phyloP scores from a whole-genome alignment of 345 rosid species.

The Hypericum perforatum region DNA sequence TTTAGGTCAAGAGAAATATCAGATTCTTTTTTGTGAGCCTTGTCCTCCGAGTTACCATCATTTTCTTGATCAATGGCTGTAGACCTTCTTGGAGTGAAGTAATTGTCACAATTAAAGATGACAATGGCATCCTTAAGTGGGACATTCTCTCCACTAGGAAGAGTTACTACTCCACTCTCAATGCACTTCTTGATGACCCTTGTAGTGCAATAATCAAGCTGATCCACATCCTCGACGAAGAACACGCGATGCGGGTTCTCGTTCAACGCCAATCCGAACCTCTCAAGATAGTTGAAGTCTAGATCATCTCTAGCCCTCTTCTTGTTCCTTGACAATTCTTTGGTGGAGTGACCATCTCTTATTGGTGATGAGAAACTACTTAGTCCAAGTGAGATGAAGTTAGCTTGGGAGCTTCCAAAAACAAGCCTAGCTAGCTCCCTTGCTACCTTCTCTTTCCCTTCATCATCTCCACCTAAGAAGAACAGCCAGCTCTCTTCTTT shows the following conservation, averaged over 20 bases:
- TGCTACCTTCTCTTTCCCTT: slow-evolving; percentile 60
- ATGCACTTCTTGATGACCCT: slow-evolving; percentile 35
- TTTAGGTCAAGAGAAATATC: slow-evolving; percentile 44
- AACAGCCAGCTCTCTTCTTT: slow-evolving; percentile 79
- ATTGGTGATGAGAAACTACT: slow-evolving; percentile 25
- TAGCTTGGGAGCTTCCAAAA: slow-evolving; percentile 42
- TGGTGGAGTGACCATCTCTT: slow-evolving; percentile 16
- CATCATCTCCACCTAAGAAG: slow-evolving; percentile 58
- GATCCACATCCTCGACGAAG: slow-evolving; percentile 49
- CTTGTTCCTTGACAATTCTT: slow-evolving; percentile 25
- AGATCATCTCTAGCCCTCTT: slow-evolving; percentile 42
- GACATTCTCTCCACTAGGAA: slow-evolving; percentile 35
- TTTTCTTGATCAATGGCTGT: slow-evolving; percentile 10
- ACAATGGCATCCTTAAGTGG: slow-evolving; percentile 53
- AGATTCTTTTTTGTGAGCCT: not conserved
- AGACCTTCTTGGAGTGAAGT: slow-evolving; percentile 11
- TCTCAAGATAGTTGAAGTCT: slow-evolving; percentile 25
- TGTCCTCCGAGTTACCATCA: too few relatives aligned
- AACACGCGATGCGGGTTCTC: slow-evolving; percentile 64
- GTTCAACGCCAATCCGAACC: slow-evolving; percentile 46
- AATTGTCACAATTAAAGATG: slow-evolving; percentile 29
- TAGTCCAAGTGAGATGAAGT: slow-evolving; percentile 28
- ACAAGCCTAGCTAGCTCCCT: slow-evolving; percentile 62
- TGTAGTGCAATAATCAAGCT: slow-evolving; percentile 20
- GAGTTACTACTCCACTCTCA: slow-evolving; percentile 27